Percentiles rank a stretch among this genome's conserved stretches.
Evolutionary conservation across 371 early-diverging fungal genomes (phyloP).

Genomic region (Mortierella sp.): DNA sequence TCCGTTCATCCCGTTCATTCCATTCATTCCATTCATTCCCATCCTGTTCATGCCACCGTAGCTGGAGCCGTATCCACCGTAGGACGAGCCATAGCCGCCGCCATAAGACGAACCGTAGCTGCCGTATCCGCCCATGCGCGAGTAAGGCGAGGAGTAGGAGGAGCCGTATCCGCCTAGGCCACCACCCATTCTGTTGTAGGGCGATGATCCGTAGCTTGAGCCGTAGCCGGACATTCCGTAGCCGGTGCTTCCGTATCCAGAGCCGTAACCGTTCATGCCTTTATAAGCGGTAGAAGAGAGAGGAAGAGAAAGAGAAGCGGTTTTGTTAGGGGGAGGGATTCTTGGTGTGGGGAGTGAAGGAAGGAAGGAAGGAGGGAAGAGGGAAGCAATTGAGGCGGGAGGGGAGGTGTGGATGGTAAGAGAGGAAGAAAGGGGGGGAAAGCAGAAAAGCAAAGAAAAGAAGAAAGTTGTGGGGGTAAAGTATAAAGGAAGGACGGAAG

Average conservation of each 20-base stretch:
- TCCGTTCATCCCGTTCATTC: constrained; percentile 60
- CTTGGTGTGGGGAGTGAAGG: background rate
- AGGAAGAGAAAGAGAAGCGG: background rate
- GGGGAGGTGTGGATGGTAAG: background rate
- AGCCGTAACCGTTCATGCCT: constrained; percentile 55
- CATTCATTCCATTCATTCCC: constrained; percentile 62
- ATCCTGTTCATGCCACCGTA: constrained; percentile 59
- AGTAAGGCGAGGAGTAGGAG: constrained; percentile 61
- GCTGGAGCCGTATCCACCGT: constrained; percentile 57
- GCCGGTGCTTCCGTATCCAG: constrained; percentile 51
- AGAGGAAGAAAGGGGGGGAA: background rate
- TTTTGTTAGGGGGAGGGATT: background rate
- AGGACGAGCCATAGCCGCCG: constrained; percentile 45
- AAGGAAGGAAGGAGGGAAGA: background rate
- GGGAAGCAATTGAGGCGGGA: background rate
- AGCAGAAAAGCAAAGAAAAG: background rate
- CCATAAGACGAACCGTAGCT: constrained; percentile 67
- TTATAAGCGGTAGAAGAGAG: background rate
- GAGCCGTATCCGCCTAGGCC: constrained; percentile 47
- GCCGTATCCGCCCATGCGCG: constrained; percentile 59
- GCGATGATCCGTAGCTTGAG: constrained; percentile 57
- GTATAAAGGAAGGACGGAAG: background rate
- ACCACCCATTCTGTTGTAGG: constrained; percentile 52
- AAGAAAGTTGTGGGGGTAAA: background rate
- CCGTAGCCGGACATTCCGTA: constrained; percentile 49